Evolutionary conservation across 1,284 basidiomycete genomes (phyloP).

Genomic region (Ganoderma leucocontextum): DNA sequence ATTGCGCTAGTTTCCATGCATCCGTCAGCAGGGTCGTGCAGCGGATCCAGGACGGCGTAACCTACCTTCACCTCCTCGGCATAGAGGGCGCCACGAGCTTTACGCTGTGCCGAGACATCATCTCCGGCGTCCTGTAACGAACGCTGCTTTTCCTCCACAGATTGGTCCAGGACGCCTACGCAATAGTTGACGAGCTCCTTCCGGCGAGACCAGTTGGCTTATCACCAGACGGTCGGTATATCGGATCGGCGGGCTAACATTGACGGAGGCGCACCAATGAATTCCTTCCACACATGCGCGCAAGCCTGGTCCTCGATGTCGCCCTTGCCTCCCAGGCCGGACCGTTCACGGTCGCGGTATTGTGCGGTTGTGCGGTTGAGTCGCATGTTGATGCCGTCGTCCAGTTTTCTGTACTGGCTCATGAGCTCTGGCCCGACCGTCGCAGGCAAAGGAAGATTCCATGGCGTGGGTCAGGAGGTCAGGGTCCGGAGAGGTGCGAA

Average conservation of each 20-base stretch:
- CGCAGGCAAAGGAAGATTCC: constrained; percentile 14
- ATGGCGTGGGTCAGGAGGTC: constrained; percentile 5
- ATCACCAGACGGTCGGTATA: constrained; percentile 5
- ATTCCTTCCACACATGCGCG: constrained; percentile 81
- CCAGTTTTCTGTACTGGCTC: constrained; percentile 85
- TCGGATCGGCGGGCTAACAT: background rate
- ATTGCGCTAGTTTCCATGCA: constrained; percentile 59
- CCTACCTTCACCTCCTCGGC: constrained; percentile 81
- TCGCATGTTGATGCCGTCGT: constrained; percentile 86
- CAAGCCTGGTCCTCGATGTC: constrained; percentile 79
- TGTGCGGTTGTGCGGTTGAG: constrained; percentile 85
- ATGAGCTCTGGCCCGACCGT: constrained; percentile 70
- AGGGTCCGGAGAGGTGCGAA: constrained; percentile 8
- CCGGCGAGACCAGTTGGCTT: constrained; percentile 87
- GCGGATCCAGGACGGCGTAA: constrained; percentile 28
- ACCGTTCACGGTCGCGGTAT: constrained; percentile 76
- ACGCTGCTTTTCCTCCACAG: constrained; percentile 65
- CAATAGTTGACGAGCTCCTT: constrained; percentile 85
- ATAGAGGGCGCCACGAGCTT: constrained; percentile 64
- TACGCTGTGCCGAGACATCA: constrained; percentile 56
- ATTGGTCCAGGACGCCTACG: constrained; percentile 72
- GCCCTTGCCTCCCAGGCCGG: constrained; percentile 48
- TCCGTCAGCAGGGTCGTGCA: constrained; percentile 12
- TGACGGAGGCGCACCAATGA: constrained; percentile 69
- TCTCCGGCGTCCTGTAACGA: constrained; percentile 52